phyloP scores from a whole-genome alignment of 1,139 yeast genomes.

The Lodderomyces jiufengensis region DNA sequence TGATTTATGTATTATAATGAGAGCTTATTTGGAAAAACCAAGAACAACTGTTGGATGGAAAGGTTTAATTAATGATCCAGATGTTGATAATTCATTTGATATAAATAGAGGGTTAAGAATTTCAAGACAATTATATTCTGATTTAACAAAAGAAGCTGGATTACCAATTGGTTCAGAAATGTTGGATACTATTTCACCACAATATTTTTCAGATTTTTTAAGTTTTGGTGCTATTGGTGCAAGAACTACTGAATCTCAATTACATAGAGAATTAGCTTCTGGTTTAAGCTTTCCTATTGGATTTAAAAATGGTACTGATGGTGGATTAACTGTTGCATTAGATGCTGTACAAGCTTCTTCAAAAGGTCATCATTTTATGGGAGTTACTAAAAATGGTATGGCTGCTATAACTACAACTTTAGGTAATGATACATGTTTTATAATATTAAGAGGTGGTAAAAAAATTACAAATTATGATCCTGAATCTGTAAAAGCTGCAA shows the following conservation, averaged over 20 bases:
- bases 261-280: slow-evolving; percentile 93
- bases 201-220: slow-evolving; percentile 83
- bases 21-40: slow-evolving; percentile 97
- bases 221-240: slow-evolving; percentile 97
- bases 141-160: slow-evolving; percentile 55
- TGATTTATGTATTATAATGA: slow-evolving; percentile 86
- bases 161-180: slow-evolving; percentile 96
- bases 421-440: slow-evolving; percentile 88
- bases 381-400: slow-evolving; percentile 84
- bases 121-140: slow-evolving; percentile 80
- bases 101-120: slow-evolving; percentile 92
- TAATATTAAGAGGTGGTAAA: slow-evolving; percentile 94
- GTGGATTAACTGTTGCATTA: slow-evolving; percentile 84
- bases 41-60: slow-evolving; percentile 99
- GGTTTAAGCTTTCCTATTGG: slow-evolving; percentile 97
- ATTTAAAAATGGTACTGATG: slow-evolving; percentile 96
- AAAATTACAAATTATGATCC: slow-evolving; percentile 86
- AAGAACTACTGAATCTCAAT: slow-evolving; percentile 94
- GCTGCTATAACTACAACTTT: slow-evolving; percentile 95
- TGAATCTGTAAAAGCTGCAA: slow-evolving; percentile 64
- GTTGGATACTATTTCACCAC: slow-evolving; percentile 97
- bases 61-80: slow-evolving; percentile 96
- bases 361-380: slow-evolving; percentile 89
- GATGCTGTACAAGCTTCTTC: slow-evolving; percentile 94
- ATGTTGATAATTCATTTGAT: slow-evolving; percentile 88